Conservation (phyloP, 352 stramenopile species). For the Phytophthora citrophthora region DNA sequence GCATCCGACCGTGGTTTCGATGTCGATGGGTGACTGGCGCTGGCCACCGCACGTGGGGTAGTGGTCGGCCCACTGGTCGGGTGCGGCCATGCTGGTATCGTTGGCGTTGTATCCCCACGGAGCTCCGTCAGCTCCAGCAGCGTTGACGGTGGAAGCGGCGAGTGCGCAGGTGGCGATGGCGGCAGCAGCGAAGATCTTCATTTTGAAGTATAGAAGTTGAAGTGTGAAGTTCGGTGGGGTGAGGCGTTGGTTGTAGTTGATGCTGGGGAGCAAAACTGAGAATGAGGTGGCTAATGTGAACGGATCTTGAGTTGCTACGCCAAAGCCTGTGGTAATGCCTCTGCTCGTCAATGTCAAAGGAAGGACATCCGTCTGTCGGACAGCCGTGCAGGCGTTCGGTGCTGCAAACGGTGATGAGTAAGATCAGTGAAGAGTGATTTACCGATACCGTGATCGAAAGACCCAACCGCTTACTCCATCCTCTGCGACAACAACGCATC, state of each 20-base stretch:
- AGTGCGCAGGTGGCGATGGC: conserved; percentile 10
- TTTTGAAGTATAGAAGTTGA: neutral
- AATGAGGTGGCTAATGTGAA: conserved; percentile 2
- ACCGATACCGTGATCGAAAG: neutral
- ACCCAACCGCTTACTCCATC: neutral
- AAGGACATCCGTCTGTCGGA: neutral
- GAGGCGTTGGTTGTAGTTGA: neutral
- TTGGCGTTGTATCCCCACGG: conserved; percentile 35
- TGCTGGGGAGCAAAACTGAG: conserved; percentile 4
- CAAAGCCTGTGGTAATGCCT: too few relatives aligned
- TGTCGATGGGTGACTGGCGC: conserved; percentile 48
- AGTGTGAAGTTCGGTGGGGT: neutral
- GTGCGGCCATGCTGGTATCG: conserved; percentile 4
- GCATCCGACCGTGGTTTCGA: conserved; percentile 9
- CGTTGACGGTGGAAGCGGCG: conserved; percentile 2
- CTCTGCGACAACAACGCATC: conserved; percentile 1
- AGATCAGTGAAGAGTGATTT: too few relatives aligned
- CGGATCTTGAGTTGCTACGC: too few relatives aligned
- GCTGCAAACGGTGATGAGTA: neutral
- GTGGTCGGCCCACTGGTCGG: conserved; percentile 3
- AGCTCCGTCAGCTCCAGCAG: conserved; percentile 2
- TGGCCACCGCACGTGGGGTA: conserved; percentile 26
- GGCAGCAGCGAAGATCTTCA: conserved; percentile 11
- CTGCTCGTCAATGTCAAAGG: neutral
- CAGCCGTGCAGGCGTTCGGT: neutral